Evolutionary conservation across 2,329 filamentous ascomycete species (phyloP), one percentile per base, ranked within the genome.

Genomic region (Botrytis sinoallii): DNA sequence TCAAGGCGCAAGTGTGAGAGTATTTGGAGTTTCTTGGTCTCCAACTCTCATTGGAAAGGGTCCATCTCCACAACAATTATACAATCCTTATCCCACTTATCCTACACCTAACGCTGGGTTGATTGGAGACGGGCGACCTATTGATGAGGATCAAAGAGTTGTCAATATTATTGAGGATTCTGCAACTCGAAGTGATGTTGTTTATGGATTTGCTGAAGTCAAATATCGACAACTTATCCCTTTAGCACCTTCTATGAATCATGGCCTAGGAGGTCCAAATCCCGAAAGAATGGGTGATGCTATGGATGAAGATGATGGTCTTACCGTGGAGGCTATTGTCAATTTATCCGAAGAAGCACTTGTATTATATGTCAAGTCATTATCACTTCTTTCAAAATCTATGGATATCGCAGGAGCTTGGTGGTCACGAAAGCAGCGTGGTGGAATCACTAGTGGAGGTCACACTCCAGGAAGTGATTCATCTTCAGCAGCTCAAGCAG

Each of bases 151-250:
- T 80, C 86, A 88, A 25, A 89, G 89, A 76, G 90, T 93, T 59
- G 90, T 95, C 3, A 92, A 94, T 79, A 88, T 89, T 63, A 94
- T 98, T 73, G 95, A 99, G 82, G 95, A 98, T 78, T 92, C 93
- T 76, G 96, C 96, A 2, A 96, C 94, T 46, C 88, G 95, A 57
- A 98, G 95, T 80, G 95, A 99, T 82, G 96, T 98, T 64, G 95
- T 99, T 4, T 99, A 95, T 81, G 95, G 95, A 4, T 98, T 99
- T 83, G 96, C 96, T 9, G 95, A 99, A 83, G 95, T 99, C 80
- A 99, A 99, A 83, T 98, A 97, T 83, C 96, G 97, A 83, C 96
- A 99, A 82, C 88, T 99, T n/a, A 89, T 98, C 68, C 96, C 96
- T 4, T 85, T 96, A 63, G 90, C 93, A 1, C 96, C 95, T 1